Evolutionary conservation across 768 basidiomycete genomes (phyloP).

Genomic region (Boletus huronensis): DNA sequence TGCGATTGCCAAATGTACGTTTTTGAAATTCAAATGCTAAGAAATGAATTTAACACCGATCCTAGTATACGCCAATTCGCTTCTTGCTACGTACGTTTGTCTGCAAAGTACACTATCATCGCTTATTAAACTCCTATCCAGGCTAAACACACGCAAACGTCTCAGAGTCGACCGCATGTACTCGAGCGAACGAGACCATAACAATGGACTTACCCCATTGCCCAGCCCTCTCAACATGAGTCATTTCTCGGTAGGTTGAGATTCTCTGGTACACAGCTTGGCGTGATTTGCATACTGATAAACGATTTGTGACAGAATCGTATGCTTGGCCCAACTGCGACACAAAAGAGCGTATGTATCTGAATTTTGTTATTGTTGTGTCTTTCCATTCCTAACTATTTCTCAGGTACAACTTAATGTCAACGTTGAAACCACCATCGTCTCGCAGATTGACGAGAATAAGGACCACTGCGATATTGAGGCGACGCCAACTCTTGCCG

Average conservation of each 20-base stretch:
- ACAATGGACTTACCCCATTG: conserved; percentile 8
- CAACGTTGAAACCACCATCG: conserved; percentile 33
- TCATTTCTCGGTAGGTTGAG: conserved; percentile 22
- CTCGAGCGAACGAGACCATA: conserved; percentile 27
- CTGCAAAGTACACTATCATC: neutral
- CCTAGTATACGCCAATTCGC: conserved; percentile 33
- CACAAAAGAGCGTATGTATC: conserved; percentile 23
- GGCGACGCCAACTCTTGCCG: conserved; percentile 4
- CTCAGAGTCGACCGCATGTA: conserved; percentile 23
- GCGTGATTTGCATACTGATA: neutral
- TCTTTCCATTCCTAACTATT: neutral
- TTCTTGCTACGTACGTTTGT: conserved; percentile 32
- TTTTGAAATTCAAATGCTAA: neutral
- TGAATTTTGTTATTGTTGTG: neutral
- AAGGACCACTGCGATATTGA: conserved; percentile 25
- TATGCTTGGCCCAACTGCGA: conserved; percentile 16
- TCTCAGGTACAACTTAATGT: conserved; percentile 25
- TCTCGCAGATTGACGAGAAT: conserved; percentile 30
- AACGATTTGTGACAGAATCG: conserved; percentile 16
- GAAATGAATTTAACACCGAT: neutral
- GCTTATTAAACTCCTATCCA: neutral
- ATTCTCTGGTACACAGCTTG: neutral
- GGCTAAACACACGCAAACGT: conserved; percentile 32
- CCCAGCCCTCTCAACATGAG: conserved; percentile 20
- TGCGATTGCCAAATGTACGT: conserved; percentile 32